phyloP scores from a whole-genome alignment of 805 yeast genomes.

The Cyberlindnera mycetangii region DNA sequence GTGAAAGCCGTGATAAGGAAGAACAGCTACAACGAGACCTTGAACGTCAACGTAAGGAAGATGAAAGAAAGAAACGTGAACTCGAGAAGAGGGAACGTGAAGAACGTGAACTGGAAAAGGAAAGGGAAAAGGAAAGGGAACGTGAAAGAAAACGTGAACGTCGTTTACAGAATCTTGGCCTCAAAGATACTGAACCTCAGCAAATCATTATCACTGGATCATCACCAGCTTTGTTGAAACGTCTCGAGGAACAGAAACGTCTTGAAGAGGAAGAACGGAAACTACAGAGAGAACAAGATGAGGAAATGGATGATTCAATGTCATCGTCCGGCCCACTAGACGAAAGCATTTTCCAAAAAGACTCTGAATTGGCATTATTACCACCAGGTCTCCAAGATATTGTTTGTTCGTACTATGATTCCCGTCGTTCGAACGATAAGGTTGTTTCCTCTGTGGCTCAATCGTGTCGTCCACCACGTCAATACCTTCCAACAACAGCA shows the following conservation, averaged over 20 bases:
- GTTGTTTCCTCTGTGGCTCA: constrained; percentile 10
- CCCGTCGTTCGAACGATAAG: constrained; percentile 11
- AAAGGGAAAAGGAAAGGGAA: constrained; percentile 10
- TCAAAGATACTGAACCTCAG: constrained; percentile 9
- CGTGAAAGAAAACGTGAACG: constrained; percentile 12
- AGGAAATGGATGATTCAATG: background rate
- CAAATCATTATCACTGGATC: constrained; percentile 16
- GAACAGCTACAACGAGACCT: constrained; percentile 2
- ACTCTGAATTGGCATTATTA: constrained; percentile 17
- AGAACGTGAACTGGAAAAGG: constrained; percentile 12
- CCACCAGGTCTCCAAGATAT: constrained; percentile 34
- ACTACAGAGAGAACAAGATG: constrained; percentile 1
- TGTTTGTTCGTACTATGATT: constrained; percentile 27
- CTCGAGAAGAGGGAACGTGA: constrained; percentile 13
- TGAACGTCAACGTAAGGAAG: constrained; percentile 5
- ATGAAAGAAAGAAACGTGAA: constrained; percentile 10
- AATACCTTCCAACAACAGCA: constrained; percentile 9
- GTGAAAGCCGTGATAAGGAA: constrained; percentile 1
- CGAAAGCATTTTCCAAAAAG: constrained; percentile 20
- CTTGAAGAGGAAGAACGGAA: constrained; percentile 1
- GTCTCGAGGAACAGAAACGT: constrained; percentile 12
- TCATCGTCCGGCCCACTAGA: constrained; percentile 15
- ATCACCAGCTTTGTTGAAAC: constrained; percentile 10
- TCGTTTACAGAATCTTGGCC: constrained; percentile 12
- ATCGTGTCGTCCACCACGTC: constrained; percentile 12